phyloP scores from a whole-genome alignment of 108 stramenopile species.

The Aurantiochytrium sp. region DNA sequence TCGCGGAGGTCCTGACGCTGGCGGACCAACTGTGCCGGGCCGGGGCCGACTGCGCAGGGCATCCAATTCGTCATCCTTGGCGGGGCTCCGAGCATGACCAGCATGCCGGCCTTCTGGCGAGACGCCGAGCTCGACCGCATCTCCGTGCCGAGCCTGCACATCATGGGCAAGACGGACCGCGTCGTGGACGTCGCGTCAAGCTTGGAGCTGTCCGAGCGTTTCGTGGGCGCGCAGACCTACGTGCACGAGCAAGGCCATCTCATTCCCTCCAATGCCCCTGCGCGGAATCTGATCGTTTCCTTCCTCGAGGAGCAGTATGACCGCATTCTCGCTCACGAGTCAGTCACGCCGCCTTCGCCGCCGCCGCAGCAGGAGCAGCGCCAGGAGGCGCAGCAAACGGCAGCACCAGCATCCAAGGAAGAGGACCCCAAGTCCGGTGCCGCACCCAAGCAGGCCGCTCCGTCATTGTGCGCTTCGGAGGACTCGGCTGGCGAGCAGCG shows the following conservation, averaged over 20 bases:
- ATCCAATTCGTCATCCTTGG: background rate
- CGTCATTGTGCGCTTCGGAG: background rate
- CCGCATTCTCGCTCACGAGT: background rate
- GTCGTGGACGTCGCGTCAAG: background rate
- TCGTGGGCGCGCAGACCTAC: background rate
- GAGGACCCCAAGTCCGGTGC: background rate
- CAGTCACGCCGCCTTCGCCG: background rate
- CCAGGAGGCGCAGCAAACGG: background rate
- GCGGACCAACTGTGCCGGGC: background rate
- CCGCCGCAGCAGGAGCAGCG: background rate
- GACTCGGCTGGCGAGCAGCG: background rate
- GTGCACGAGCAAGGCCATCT: slow-evolving; percentile 33
- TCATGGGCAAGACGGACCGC: slow-evolving; percentile 1
- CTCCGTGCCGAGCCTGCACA: background rate
- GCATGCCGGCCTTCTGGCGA: background rate
- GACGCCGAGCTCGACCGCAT: background rate
- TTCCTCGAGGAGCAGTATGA: background rate
- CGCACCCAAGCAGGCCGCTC: background rate
- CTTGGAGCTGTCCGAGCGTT: background rate
- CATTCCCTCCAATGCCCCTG: background rate
- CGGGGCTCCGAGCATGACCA: slow-evolving; percentile 21
- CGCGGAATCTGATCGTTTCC: background rate
- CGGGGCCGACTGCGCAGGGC: background rate
- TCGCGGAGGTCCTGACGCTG: background rate
- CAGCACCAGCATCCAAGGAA: no score